phyloP scores from a whole-genome alignment of 1,139 yeast species.

The Taphrina confusa region DNA sequence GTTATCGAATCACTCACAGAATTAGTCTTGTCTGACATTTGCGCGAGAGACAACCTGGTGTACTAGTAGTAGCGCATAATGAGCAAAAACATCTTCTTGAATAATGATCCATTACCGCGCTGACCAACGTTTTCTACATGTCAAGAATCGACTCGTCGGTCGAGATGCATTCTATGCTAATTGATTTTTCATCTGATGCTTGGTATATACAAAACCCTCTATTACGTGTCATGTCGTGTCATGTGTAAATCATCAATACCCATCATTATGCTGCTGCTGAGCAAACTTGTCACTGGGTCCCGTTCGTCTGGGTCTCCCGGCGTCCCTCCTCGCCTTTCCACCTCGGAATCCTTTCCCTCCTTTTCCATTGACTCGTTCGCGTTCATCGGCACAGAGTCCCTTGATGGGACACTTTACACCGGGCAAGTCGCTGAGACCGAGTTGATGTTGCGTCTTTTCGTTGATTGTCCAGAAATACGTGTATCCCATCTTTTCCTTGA shows the following conservation, averaged over 20 bases:
- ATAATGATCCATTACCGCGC: too few species aligned
- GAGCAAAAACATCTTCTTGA: too few species aligned
- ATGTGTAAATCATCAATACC: not conserved
- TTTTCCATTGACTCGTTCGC: constrained; percentile 19
- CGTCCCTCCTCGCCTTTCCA: constrained; percentile 23
- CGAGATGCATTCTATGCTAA: too few species aligned
- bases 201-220: too few species aligned
- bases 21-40: too few species aligned
- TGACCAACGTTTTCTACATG: too few species aligned
- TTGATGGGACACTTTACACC: constrained; percentile 28
- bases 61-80: constrained; percentile 5
- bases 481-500: constrained; percentile 39
- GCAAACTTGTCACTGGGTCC: constrained; percentile 16
- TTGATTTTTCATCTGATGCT: too few species aligned
- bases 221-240: too few species aligned
- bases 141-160: too few species aligned
- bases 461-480: constrained; percentile 28
- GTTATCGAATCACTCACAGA: too few species aligned
- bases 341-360: constrained; percentile 23
- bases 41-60: not conserved
- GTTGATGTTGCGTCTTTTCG: constrained; percentile 9
- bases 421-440: constrained; percentile 4
- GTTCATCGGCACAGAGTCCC: constrained; percentile 28
- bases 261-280: not conserved
- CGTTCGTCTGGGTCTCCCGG: constrained; percentile 22